phyloP scores from a whole-genome alignment of 2,329 filamentous ascomycete species.

The Xylaria hypoxylon region DNA sequence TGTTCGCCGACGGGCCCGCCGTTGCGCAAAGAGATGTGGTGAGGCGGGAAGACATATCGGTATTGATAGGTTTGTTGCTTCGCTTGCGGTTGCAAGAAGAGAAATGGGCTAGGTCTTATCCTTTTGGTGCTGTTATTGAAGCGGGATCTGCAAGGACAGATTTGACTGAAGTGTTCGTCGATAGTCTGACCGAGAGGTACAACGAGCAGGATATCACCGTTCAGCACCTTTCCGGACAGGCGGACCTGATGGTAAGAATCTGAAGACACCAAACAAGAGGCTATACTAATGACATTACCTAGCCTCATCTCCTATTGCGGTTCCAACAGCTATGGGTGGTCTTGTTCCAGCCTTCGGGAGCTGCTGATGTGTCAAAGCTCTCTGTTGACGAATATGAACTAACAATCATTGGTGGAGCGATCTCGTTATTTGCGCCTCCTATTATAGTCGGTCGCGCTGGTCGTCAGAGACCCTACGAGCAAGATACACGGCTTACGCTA shows the following conservation, averaged over 20 bases:
- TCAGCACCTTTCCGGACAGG: neutral
- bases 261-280: rapidly evolving
- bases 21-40: neutral
- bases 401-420: neutral
- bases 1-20: constrained; percentile 7
- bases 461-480: neutral
- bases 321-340: constrained; percentile 26
- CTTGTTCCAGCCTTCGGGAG: constrained; percentile 18
- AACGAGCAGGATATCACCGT: neutral
- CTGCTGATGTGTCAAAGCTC: neutral
- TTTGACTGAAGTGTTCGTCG: constrained; percentile 10
- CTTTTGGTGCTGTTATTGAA: constrained; percentile 6
- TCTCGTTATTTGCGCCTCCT: constrained; percentile 22
- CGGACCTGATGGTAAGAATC: constrained; percentile 15
- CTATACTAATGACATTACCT: neutral
- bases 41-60: constrained; percentile 7
- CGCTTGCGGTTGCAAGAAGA: constrained; percentile 8
- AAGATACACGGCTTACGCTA: constrained; percentile 10
- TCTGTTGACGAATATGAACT: neutral
- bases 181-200: neutral
- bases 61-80: constrained; percentile 11
- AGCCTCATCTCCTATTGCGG: constrained; percentile 22
- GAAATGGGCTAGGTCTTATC: neutral
- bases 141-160: neutral
- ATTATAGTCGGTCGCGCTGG: neutral